A percentile compares a stretch with the other conserved stretches of the same genome.
Conservation (phyloP, 2,329 filamentous ascomycete genomes). For the Paecilomyces sp. region DNA sequence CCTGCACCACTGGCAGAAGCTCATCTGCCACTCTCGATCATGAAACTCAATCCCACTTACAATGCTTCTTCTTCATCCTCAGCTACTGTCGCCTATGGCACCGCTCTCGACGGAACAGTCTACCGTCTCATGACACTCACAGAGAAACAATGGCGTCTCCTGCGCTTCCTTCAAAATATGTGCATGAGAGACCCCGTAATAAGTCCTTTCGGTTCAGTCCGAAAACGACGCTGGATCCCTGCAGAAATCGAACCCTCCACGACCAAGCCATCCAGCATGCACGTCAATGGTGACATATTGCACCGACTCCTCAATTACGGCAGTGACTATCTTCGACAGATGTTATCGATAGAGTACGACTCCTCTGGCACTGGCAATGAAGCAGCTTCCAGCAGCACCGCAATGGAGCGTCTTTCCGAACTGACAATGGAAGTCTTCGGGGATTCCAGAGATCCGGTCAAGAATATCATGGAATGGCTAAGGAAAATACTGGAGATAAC, state of each 20-base stretch:
- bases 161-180: constrained; percentile 68
- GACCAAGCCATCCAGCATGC: constrained; percentile 45
- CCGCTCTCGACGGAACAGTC: constrained; percentile 62
- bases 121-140: constrained; percentile 63
- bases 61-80: constrained; percentile 9
- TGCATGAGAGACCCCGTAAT: constrained; percentile 43
- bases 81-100: constrained; percentile 51
- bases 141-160: constrained; percentile 56
- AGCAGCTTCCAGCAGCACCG: constrained; percentile 7
- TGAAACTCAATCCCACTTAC: constrained; percentile 18
- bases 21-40: constrained; percentile 26
- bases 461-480: constrained; percentile 28
- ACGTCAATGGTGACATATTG: constrained; percentile 62
- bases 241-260: constrained; percentile 33
- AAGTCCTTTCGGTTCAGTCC: constrained; percentile 42
- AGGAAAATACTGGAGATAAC: constrained; percentile 19
- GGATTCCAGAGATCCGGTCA: constrained; percentile 15
- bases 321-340: constrained; percentile 19
- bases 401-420: constrained; percentile 38
- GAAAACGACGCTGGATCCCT: constrained; percentile 17
- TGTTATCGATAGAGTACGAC: constrained; percentile 20
- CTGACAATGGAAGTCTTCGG: constrained; percentile 46
- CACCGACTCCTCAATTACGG: constrained; percentile 45
- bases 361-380: not conserved
- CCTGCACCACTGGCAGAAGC: constrained; percentile 21